Evolutionary conservation across 1,284 basidiomycete genomes (phyloP).

Genomic region (Pterula multifida): DNA sequence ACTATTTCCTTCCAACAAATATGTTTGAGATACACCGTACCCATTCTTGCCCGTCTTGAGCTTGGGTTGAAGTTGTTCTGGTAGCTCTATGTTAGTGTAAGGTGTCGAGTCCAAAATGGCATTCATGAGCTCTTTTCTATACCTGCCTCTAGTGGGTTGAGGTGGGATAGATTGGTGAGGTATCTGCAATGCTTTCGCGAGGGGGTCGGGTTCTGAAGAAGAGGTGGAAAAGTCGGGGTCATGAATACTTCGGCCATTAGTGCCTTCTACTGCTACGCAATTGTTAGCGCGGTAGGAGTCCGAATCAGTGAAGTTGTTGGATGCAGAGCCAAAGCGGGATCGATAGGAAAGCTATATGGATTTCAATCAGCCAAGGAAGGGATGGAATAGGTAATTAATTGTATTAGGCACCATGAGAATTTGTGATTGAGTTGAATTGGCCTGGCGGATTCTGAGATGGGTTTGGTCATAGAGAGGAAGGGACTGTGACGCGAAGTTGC

Average conservation of each 20-base stretch:
- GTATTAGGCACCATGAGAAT: slow-evolving; percentile 20
- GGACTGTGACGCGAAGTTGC: slow-evolving; percentile 48
- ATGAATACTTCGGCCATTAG: slow-evolving; percentile 21
- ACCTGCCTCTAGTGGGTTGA: slow-evolving; percentile 2
- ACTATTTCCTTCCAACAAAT: slow-evolving; percentile 36
- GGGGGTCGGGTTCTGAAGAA: background rate
- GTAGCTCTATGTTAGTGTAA: slow-evolving; percentile 35
- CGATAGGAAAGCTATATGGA: slow-evolving; percentile 37
- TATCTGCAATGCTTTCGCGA: slow-evolving; percentile 17
- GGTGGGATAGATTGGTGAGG: slow-evolving; percentile 23
- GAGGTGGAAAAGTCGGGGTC: slow-evolving; percentile 8
- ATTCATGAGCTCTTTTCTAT: background rate
- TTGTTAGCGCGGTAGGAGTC: slow-evolving; percentile 39
- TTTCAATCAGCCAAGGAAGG: background rate
- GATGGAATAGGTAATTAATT: background rate
- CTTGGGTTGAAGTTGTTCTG: slow-evolving; percentile 30
- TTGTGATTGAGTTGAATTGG: slow-evolving; percentile 27
- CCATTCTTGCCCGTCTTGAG: slow-evolving; percentile 33
- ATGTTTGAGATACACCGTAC: slow-evolving; percentile 40
- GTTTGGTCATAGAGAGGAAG: slow-evolving; percentile 43
- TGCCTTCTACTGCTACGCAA: slow-evolving; percentile 35
- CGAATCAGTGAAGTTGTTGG: slow-evolving; percentile 34
- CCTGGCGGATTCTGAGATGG: slow-evolving; percentile 33
- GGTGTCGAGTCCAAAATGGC: slow-evolving; percentile 15
- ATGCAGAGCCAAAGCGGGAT: slow-evolving; percentile 31